Base-by-base conservation (phyloP, 495 filamentous ascomycete genomes). In the Hyphodiscus hymeniophilus region DNA sequence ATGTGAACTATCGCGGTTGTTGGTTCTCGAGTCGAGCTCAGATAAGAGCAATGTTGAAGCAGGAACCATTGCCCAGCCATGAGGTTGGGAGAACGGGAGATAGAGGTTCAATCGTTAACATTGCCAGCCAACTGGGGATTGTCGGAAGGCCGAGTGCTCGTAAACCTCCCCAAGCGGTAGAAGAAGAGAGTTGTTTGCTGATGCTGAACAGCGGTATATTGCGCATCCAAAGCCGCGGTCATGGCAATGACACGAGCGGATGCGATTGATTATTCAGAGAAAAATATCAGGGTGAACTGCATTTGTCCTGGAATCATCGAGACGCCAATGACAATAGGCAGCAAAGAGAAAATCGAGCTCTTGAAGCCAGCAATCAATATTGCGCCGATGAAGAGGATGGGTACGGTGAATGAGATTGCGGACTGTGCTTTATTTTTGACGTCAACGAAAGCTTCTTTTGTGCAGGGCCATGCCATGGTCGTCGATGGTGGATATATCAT, bases 241-340 rank as follows among this genome's bases (percentile, higher is more conserved):
- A 67, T 73, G 35, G 62, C 60, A 0, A 60, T 73, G 63, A 71
- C 69, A 3, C 48, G 33, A 23, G 22, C 10, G 2, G 51, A 49
- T 35, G 51, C 45, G n/a, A 50, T 50, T 20, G 51, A 49, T 42
- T 40, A 46, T n/a, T 33, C 43, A 2, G 58, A 64, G 18, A 55
- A 75, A 42, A 57, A 58, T 1, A 75, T 77, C 31, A 55, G 72
- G n/a, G 65, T 77, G 30, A 77, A 76, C 45, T 74, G 70, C 47
- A 67, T 77, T 26, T 76, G 71, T 52, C 73, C 73, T 0, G 69
- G 70, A 17, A 2, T 34, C 22, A 32, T 31, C 32, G 21, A 57
- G 46, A 77, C 71, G 7, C 71, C 72, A 5, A 63, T 75, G 56
- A 64, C 66, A 8, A 62, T 57, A 26, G 56, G 60, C 28, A 60